Evolutionary conservation across 768 basidiomycete genomes (phyloP).

Genomic region (Flagelloscypha sp.): DNA sequence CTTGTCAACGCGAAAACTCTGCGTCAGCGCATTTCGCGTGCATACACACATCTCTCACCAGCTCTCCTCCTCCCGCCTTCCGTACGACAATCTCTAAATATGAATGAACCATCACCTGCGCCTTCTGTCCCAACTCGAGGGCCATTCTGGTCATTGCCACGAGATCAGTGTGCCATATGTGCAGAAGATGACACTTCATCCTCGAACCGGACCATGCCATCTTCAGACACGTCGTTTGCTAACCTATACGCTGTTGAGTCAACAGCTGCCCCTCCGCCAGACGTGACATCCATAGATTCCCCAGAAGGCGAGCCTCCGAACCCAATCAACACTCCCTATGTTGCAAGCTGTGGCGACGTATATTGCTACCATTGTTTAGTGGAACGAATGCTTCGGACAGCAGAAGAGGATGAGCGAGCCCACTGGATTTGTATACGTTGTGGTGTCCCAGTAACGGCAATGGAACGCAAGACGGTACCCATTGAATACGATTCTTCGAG

Average conservation of each 20-base stretch:
- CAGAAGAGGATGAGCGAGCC: conserved; percentile 51
- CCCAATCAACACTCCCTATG: conserved; percentile 76
- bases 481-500: too few species aligned
- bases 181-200: conserved; percentile 58
- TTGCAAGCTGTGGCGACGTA: conserved; percentile 73
- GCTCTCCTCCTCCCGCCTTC: conserved; percentile 12
- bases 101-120: conserved; percentile 4
- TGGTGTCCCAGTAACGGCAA: too few species aligned
- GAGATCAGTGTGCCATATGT: conserved; percentile 14
- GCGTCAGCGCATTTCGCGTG: conserved; percentile 44
- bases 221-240: too few species aligned
- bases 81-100: conserved; percentile 17
- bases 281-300: conserved; percentile 12
- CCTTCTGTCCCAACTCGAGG: not conserved
- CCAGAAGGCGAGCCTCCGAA: conserved; percentile 41
- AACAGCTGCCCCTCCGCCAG: conserved; percentile 22
- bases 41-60: conserved; percentile 18
- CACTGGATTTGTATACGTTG: conserved; percentile 86
- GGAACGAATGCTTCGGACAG: conserved; percentile 67
- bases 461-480: too few species aligned
- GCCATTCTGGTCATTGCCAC: not conserved
- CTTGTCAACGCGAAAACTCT: conserved; percentile 64
- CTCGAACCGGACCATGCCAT: conserved; percentile 57
- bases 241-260: too few species aligned
- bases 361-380: conserved; percentile 95